Base-by-base conservation (phyloP, 495 filamentous ascomycete species). In the Lasiosphaeria miniovina region DNA sequence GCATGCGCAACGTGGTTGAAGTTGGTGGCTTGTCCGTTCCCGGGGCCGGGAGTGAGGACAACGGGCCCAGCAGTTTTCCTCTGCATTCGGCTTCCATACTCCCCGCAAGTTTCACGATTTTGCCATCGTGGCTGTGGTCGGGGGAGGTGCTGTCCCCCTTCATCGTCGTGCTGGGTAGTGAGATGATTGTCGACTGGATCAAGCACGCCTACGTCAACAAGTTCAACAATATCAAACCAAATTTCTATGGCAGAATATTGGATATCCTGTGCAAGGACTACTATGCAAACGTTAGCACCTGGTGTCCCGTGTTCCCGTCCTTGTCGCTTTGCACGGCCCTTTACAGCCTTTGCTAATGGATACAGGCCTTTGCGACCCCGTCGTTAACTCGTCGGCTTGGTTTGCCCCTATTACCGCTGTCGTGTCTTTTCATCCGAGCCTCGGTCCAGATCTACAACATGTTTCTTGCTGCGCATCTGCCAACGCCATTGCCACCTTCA, bases 181-280 rank as follows among this genome's bases (percentile, higher is more conserved):
- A 99, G 74, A 96, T 96, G 89, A 74, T 96, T 1, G 94, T 99
- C 1, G 94, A 99, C 70, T 97, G 90, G 90, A 76, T 96, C 61
- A 99, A 99, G 71, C 94, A 99, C 67, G 90, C 90, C 11, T 99
- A 96, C 71, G 94, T 98, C 71, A 91, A 85, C 61, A 99, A 99
- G 71, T 99, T 99, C 78, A 99, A 99, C 78, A 95, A 94, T 63
- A 89, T 89, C 53, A 90, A 92, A 45, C 95, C 95, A 17, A 87
- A 82, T 3, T 86, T 99, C 45, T 98, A 99, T 68, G 81, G 82
- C 12, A 85, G 90, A 36, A 97, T 94, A 71, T 78, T 97, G 12
- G 94, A 99, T 67, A 86, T 98, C 3, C 78, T 98, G 14, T 91
- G 91, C 50, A 97, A 96, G 69, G 94, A 99, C 65, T 99, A 99